phyloP scores from a whole-genome alignment of 257 asterid genomes.

The Anisodus tanguticus region DNA sequence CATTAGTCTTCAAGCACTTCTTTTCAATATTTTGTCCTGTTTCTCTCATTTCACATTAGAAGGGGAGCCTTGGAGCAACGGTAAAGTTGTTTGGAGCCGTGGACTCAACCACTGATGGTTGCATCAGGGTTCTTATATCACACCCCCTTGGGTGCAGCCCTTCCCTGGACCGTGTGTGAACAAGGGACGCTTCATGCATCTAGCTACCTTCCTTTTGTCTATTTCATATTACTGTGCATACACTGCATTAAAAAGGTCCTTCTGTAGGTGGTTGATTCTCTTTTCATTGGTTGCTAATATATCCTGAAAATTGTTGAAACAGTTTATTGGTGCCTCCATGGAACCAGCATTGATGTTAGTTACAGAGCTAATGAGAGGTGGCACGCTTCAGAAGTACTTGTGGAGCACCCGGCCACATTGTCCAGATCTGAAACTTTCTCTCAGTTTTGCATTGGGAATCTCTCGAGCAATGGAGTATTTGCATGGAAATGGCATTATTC shows the following conservation, averaged over 20 bases:
- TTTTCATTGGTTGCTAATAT: conserved; percentile 33
- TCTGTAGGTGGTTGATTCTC: conserved; percentile 2
- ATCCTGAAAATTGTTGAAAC: conserved; percentile 34
- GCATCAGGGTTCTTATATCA: not conserved
- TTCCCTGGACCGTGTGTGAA: not conserved
- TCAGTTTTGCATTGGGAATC: conserved; percentile 54
- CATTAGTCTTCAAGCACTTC: conserved; percentile 9
- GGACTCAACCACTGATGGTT: not conserved
- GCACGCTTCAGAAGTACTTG: conserved; percentile 64
- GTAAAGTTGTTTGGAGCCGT: not conserved
- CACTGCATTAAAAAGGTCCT: conserved; percentile 8
- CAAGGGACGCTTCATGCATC: not conserved
- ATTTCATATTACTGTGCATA: not conserved
- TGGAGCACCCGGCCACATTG: conserved; percentile 59
- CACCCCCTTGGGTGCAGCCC: not conserved
- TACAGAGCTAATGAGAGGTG: conserved; percentile 68
- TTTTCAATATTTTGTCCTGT: not conserved
- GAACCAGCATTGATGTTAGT: conserved; percentile 60
- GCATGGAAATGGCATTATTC: conserved; percentile 60
- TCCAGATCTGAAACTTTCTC: conserved; percentile 56
- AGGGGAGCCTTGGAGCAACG: not conserved
- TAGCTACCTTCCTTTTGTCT: not conserved
- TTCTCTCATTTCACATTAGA: not conserved
- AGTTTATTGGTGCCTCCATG: conserved; percentile 63
- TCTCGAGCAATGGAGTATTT: conserved; percentile 71